Evolutionary conservation across 208 protist genomes (phyloP), one percentile per base, ranked within the genome.

Genomic region (Trypanosoma cruzi): DNA sequence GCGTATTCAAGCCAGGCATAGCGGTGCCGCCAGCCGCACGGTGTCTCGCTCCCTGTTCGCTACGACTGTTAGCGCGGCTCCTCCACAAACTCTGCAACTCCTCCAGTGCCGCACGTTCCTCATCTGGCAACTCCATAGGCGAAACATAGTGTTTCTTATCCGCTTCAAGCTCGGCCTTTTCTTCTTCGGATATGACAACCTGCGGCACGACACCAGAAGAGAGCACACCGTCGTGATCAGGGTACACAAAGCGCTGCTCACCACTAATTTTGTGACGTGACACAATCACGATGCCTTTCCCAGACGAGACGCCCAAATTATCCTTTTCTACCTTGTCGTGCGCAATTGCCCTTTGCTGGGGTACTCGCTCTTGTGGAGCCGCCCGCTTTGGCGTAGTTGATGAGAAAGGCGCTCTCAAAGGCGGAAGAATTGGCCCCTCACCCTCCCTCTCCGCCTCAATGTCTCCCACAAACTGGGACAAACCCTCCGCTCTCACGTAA

Each of bases 151-250:
- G 85, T 32, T 59, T 70, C 37, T 68, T 46, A 44, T 63, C 61
- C 28, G 73, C 79, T 55, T 79, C 85, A 67, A 78, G 68, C 62
- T 85, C 76, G 16, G 53, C 81, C 59, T 77, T 69, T 61, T 96
- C 92, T 48, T 93, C 92, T 4, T 48, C 75, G 0, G 82, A 91
- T 14, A 82, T 59, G 0, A 93, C 78, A 48, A 96, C 82, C 75
- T 85, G 68, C 26, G 89, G 92, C 44, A 94, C 86, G 44, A 90
- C 71, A 18, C 92, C 92, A n/a, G 73, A 61, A 0, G 84, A 87
- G 14, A 96, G 75, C 52, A 96, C 89, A 42, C 92, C 92, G 71
- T 96, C 92, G 66, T 95, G 82, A 61, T 96, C 92, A 28, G 85
- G 86, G 66, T 95, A 94, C 20, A 90, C 74, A 67, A 96, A 96